Evolutionary conservation across 352 stramenopile species (phyloP), one percentile per base, ranked within the genome.

Genomic region (Pythium rishiriense): DNA sequence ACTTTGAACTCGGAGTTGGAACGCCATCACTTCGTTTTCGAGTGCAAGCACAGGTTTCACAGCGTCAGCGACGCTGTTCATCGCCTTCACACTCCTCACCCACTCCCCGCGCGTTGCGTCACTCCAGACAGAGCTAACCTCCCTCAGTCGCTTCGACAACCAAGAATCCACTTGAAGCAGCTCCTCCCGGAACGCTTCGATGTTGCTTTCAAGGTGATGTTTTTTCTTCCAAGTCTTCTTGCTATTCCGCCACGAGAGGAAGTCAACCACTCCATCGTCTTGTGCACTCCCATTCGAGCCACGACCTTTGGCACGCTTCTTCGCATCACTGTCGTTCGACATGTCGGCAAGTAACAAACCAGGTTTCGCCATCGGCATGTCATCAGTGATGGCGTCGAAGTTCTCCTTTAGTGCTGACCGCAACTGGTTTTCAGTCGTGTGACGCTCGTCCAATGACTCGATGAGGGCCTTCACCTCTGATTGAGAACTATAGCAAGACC

Each of bases 301-400:
- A 15, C 46, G 55, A n/a, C 45, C 33, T 24, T 72, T 72, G 8
- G 45, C 64, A 12, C 79, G 79, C 53, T 91, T 89, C 60, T 79
- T 81, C 4, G 65, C 57, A 14, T 68, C 64, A 28, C 51, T 79
- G 29, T 91, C 85, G 42, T 91, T 90, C 11, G 88, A 47, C 9
- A 93, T 35, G 51, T 94, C 83, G 11, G 85, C 87, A 31, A 94
- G 85, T 17, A 92, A 64, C n/a, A 92, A 63, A 0, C 83, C 81
- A 8, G 85, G 78, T 64, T 90, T 92, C 0, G 80, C 84, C 31
- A 85, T 56, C 4, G 85, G 85, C 85, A 94, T 91, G 15, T 89
- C 80, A 8, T 67, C 62, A 6, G 72, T 69, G 41, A 91, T 73
- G 25, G 78, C 47, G 4, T 89, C 77, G 55, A 91, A 81, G 41